Evolutionary conservation across 495 filamentous ascomycete genomes (phyloP).

Genomic region (Podospora pseudocomata): DNA sequence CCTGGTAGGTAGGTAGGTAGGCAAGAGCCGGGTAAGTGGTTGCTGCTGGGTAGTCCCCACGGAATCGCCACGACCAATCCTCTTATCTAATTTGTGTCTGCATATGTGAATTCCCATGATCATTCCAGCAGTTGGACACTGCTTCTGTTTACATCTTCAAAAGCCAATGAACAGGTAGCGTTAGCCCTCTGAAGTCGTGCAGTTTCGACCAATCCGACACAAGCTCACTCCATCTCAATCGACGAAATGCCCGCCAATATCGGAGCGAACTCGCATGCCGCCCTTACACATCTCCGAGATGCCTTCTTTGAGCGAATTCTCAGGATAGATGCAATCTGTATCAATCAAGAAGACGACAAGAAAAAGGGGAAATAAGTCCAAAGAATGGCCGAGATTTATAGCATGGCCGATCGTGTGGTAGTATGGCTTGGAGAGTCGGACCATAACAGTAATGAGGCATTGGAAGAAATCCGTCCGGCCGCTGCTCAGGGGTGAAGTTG

Average conservation of each 20-base stretch:
- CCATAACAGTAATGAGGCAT: background rate
- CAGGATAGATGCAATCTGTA: constrained; percentile 4
- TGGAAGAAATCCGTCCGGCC: background rate
- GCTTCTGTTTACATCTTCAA: too few species aligned
- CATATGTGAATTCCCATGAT: too few species aligned
- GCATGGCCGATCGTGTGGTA: background rate
- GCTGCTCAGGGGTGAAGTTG: background rate
- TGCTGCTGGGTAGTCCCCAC: too few species aligned
- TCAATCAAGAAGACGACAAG: constrained; percentile 3
- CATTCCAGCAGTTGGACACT: too few species aligned
- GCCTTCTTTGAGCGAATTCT: constrained; percentile 1
- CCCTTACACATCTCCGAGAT: constrained; percentile 19
- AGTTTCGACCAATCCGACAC: constrained; percentile 29
- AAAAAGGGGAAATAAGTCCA: background rate
- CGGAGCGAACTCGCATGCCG: constrained; percentile 21
- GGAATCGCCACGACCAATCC: too few species aligned
- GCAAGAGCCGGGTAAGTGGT: too few species aligned
- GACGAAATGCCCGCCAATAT: constrained; percentile 24
- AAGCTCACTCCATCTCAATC: constrained; percentile 14
- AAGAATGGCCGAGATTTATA: background rate
- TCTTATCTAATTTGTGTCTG: too few species aligned
- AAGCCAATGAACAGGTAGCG: too few species aligned
- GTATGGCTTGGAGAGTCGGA: background rate
- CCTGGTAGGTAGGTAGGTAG: too few species aligned
- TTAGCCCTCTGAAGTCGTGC: too few species aligned